These are phyloP conservation scores for Nemania diffusa DNA, from an alignment of 2,329 filamentous ascomycete species.

Conservation along the genomic window DNA sequence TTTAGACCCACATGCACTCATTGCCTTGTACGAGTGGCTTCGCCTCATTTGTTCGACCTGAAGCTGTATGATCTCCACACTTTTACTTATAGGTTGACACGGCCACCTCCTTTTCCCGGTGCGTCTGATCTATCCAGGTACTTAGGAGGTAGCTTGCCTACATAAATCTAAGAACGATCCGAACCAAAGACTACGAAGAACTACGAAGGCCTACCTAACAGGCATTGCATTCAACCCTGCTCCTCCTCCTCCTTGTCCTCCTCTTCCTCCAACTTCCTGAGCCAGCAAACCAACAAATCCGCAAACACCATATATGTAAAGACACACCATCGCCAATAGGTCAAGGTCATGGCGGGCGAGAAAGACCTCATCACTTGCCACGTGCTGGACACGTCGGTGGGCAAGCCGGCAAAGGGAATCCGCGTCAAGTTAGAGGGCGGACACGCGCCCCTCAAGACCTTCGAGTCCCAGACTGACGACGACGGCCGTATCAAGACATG, in stretches of 20 bases:
- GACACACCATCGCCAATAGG: background rate
- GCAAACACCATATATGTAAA: background rate
- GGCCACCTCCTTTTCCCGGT: background rate
- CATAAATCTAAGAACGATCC: background rate
- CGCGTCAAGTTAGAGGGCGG: conserved; percentile 69
- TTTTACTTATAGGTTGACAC: background rate
- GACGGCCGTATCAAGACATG: conserved; percentile 80
- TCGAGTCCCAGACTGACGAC: conserved; percentile 75
- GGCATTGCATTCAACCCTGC: background rate
- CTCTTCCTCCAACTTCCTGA: background rate
- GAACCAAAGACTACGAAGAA: background rate
- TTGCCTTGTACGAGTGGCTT: conserved; percentile 6
- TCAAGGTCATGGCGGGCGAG: conserved; percentile 45
- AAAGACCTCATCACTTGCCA: conserved; percentile 84
- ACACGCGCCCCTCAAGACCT: conserved; percentile 58
- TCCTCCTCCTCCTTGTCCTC: background rate
- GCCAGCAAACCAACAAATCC: background rate
- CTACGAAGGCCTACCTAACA: background rate
- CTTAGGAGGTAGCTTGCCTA: background rate
- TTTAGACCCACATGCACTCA: background rate
- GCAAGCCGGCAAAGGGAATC: conserved; percentile 73
- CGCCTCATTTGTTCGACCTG: conserved; percentile 11
- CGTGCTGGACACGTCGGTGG: conserved; percentile 83
- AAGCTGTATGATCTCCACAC: conserved; percentile 5
- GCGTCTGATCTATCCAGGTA: background rate